These are phyloP conservation scores for Echeveria elegans DNA, from an alignment of 164 flowering plant genomes.

Conservation along the genomic window DNA sequence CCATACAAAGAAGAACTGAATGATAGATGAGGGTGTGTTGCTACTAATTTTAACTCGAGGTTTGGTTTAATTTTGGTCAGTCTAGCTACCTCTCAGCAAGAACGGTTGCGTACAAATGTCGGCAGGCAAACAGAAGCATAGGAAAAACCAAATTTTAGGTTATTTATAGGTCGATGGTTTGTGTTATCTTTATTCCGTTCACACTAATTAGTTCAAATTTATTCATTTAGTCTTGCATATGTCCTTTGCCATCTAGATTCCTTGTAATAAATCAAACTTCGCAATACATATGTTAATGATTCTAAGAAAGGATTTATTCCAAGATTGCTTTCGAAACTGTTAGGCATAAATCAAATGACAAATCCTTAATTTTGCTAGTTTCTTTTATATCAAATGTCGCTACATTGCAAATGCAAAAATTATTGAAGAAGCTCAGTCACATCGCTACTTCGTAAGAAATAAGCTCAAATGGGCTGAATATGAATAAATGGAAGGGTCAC, in stretches of 20 bases:
- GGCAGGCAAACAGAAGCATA: not conserved
- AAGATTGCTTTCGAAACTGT: not conserved
- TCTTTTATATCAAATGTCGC: too few relatives aligned
- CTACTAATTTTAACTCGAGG: not conserved
- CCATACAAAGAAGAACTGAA: too few relatives aligned
- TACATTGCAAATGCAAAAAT: not conserved
- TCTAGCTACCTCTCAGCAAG: not conserved
- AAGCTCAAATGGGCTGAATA: not conserved
- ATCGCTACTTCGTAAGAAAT: not conserved
- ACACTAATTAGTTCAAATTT: not conserved
- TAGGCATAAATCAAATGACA: too few relatives aligned
- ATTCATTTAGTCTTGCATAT: not conserved
- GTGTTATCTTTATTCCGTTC: not conserved
- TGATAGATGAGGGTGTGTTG: too few relatives aligned
- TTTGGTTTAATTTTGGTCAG: not conserved
- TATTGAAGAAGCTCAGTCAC: not conserved
- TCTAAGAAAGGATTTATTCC: not conserved
- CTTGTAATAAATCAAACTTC: not conserved
- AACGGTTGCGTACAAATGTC: not conserved
- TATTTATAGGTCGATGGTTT: too few relatives aligned
- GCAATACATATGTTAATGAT: not conserved
- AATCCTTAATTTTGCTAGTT: too few relatives aligned
- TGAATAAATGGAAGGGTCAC: not conserved
- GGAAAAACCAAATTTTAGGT: too few relatives aligned
- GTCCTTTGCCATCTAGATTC: not conserved